Conservation (phyloP, 352 stramenopile species). For the Phytophthora pistaciae region DNA sequence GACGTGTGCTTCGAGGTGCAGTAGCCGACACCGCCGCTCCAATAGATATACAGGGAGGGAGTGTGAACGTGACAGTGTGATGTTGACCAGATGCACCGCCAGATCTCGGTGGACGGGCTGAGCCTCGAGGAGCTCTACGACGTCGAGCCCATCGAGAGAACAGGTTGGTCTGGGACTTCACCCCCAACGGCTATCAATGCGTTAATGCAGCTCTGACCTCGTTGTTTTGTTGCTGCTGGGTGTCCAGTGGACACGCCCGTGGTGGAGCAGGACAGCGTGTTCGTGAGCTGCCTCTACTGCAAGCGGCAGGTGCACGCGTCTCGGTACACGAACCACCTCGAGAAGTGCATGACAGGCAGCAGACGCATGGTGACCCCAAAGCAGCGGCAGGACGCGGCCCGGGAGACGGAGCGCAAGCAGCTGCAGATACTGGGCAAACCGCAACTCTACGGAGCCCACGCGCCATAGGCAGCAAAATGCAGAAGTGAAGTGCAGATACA, state of each 20-base stretch:
- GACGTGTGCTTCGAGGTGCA: constrained; percentile 78
- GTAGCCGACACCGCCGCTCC: background rate
- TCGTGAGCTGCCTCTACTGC: constrained; percentile 70
- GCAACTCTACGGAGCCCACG: constrained; percentile 33
- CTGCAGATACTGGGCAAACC: constrained; percentile 43
- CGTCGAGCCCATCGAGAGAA: constrained; percentile 60
- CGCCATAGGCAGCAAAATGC: constrained; percentile 8
- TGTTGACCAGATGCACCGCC: constrained; percentile 59
- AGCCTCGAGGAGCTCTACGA: constrained; percentile 81
- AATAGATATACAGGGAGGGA: background rate
- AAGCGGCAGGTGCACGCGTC: constrained; percentile 78
- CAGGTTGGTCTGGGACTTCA: constrained; percentile 18
- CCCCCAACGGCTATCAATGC: background rate
- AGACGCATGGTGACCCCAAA: constrained; percentile 53
- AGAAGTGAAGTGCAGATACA: constrained; percentile 11
- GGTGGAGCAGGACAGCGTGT: constrained; percentile 65
- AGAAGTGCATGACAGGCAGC: constrained; percentile 76
- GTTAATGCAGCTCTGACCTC: background rate
- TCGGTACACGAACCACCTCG: constrained; percentile 73
- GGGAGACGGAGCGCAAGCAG: constrained; percentile 46
- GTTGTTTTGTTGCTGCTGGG: background rate
- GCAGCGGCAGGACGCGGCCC: constrained; percentile 45
- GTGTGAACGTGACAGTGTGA: background rate
- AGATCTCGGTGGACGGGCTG: constrained; percentile 68
- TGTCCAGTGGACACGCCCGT: constrained; percentile 28